Percentiles rank a stretch among this genome's conserved stretches.
These are phyloP conservation scores for Candida ponderosae DNA, from an alignment of 805 yeast genomes.

Conservation along the genomic window DNA sequence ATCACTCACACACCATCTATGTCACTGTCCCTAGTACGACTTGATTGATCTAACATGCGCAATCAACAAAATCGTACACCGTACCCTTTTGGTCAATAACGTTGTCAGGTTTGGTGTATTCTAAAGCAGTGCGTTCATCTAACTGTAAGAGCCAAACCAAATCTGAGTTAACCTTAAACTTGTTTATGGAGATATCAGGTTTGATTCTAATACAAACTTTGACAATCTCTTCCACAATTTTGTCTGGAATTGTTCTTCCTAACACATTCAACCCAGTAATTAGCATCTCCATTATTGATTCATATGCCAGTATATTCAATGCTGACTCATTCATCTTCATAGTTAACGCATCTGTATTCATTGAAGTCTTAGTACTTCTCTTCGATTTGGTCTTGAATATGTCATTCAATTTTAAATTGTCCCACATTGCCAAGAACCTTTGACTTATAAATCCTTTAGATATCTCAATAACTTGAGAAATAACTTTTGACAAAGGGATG, in stretches of 20 bases:
- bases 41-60: no score
- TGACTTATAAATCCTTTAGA: constrained; percentile 39
- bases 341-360: no score
- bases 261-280: constrained; percentile 9
- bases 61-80: no score
- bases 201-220: constrained; percentile 12
- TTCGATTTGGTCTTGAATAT: no score
- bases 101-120: no score
- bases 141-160: background rate
- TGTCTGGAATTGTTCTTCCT: constrained; percentile 17
- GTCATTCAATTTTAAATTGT: constrained; percentile 4
- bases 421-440: constrained; percentile 42
- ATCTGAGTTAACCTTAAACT: background rate
- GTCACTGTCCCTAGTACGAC: no score
- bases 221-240: constrained; percentile 12
- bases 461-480: constrained; percentile 22
- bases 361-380: no score
- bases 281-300: constrained; percentile 13
- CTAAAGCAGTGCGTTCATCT: no score
- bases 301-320: background rate
- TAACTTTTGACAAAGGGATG: constrained; percentile 20
- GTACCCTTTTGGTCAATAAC: no score
- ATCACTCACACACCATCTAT: no score
- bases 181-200: background rate
- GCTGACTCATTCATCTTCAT: no score